These are phyloP conservation scores for Rhazya stricta DNA, from an alignment of 257 asterid species.

Conservation along the genomic window DNA sequence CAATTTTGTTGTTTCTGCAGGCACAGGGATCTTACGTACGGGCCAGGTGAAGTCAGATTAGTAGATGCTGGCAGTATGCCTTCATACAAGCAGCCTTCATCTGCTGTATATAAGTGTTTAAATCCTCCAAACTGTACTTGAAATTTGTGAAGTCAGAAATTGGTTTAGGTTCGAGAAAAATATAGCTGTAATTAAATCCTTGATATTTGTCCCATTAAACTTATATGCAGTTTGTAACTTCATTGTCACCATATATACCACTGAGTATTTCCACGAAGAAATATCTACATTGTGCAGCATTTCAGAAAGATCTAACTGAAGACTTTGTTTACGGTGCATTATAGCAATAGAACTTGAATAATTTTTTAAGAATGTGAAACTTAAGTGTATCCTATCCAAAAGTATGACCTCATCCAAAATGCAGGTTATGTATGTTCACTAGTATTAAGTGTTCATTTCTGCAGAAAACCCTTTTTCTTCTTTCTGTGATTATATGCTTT, in stretches of 20 bases:
- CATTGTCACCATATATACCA: neutral
- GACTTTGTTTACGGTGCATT: neutral
- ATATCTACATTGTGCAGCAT: neutral
- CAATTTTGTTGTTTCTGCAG: conserved; percentile 33
- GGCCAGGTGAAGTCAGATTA: conserved; percentile 80
- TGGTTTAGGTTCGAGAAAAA: neutral
- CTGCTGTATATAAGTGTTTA: conserved; percentile 73
- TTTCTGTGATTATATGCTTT: no score
- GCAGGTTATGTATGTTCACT: no score
- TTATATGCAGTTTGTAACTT: neutral
- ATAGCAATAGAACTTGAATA: no score
- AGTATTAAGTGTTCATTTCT: no score
- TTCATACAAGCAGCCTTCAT: conserved; percentile 66
- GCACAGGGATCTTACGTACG: conserved; percentile 67
- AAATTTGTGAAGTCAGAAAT: conserved; percentile 8
- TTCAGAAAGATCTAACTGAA: neutral
- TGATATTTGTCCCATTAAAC: neutral
- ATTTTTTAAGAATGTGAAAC: no score
- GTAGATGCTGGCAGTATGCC: conserved; percentile 72
- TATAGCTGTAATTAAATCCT: neutral
- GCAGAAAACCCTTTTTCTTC: no score
- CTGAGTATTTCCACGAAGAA: neutral
- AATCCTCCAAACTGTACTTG: conserved; percentile 82
- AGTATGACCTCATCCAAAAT: no score
- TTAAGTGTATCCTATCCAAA: no score